phyloP scores from a whole-genome alignment of 1,284 basidiomycete species.

The Phellopilus nigrolimitatus region DNA sequence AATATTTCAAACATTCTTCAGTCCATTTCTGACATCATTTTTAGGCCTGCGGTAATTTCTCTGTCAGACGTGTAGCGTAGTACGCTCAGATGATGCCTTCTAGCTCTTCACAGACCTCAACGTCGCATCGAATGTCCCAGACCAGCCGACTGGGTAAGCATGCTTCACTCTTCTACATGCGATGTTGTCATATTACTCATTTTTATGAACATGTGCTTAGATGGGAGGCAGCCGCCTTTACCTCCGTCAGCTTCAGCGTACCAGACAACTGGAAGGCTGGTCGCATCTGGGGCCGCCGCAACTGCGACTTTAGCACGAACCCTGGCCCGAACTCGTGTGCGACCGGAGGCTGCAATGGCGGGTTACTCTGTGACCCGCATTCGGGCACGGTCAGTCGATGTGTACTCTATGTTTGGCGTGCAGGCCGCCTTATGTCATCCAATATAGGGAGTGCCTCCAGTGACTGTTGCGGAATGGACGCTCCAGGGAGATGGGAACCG shows the following conservation, averaged over 20 bases:
- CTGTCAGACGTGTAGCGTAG: no score
- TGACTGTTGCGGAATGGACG: slow-evolving; percentile 56
- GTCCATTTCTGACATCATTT: no score
- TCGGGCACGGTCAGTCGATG: slow-evolving; percentile 12
- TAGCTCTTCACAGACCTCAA: slow-evolving; percentile 25
- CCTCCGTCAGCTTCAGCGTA: slow-evolving; percentile 24
- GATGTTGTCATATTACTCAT: background rate
- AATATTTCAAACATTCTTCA: background rate
- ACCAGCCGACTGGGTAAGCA: slow-evolving; percentile 17
- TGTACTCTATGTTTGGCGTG: slow-evolving; percentile 36
- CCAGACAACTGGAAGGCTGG: slow-evolving; percentile 31
- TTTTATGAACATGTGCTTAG: slow-evolving; percentile 7
- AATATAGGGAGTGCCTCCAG: slow-evolving; percentile 51
- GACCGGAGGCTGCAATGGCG: slow-evolving; percentile 44
- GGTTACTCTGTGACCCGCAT: slow-evolving; percentile 35
- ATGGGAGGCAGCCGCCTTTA: slow-evolving; percentile 25
- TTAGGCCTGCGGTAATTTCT: slow-evolving; percentile 22
- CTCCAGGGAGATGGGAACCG: slow-evolving; percentile 33
- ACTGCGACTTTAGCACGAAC: slow-evolving; percentile 37
- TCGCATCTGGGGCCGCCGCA: slow-evolving; percentile 44
- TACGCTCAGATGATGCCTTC: no score
- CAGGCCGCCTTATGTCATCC: slow-evolving; percentile 39
- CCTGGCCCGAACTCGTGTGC: slow-evolving; percentile 36
- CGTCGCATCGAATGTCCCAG: slow-evolving; percentile 22
- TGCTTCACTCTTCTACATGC: background rate